These are phyloP conservation scores for Zygoascus meyerae DNA, from an alignment of 1,139 yeast genomes.

Conservation along the genomic window DNA sequence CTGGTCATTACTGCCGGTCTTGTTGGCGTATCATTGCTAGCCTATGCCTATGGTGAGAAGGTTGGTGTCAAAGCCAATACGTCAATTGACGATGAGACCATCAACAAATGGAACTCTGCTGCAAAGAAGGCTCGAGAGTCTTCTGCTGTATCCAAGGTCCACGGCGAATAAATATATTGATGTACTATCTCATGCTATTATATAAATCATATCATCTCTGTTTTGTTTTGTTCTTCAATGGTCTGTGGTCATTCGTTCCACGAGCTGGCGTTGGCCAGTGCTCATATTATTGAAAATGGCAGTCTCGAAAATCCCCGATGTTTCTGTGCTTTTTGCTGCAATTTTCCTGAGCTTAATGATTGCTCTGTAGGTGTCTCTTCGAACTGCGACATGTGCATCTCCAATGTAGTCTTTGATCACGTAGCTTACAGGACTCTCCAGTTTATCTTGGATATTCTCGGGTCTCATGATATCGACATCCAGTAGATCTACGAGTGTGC, in stretches of 20 bases:
- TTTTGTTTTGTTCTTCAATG: background rate
- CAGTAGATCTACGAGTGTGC: slow-evolving; percentile 15
- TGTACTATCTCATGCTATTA: background rate
- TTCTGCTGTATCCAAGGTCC: slow-evolving; percentile 26
- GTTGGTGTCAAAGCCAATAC: slow-evolving; percentile 27
- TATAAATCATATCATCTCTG: background rate
- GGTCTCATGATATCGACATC: slow-evolving; percentile 1
- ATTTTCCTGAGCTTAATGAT: slow-evolving; percentile 20
- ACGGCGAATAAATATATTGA: slow-evolving; percentile 15
- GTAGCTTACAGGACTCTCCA: slow-evolving; percentile 10
- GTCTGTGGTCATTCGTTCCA: slow-evolving; percentile 12
- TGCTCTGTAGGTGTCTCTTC: slow-evolving; percentile 29
- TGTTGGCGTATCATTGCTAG: slow-evolving; percentile 28
- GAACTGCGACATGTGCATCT: slow-evolving; percentile 24
- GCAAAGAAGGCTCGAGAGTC: slow-evolving; percentile 35
- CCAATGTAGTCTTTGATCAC: slow-evolving; percentile 19
- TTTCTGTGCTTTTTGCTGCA: slow-evolving; percentile 9
- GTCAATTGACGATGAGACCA: slow-evolving; percentile 33
- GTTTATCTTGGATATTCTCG: slow-evolving; percentile 11
- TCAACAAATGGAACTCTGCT: slow-evolving; percentile 36
- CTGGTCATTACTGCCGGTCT: slow-evolving; percentile 31
- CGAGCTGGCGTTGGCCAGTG: slow-evolving; percentile 28
- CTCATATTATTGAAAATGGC: slow-evolving; percentile 19
- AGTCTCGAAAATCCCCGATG: slow-evolving; percentile 13
- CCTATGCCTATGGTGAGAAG: slow-evolving; percentile 30